A percentile compares a stretch with the other conserved stretches of the same genome.
Evolutionary conservation across 2,329 filamentous ascomycete genomes (phyloP).

Genomic region (Clarireedia sp.): DNA sequence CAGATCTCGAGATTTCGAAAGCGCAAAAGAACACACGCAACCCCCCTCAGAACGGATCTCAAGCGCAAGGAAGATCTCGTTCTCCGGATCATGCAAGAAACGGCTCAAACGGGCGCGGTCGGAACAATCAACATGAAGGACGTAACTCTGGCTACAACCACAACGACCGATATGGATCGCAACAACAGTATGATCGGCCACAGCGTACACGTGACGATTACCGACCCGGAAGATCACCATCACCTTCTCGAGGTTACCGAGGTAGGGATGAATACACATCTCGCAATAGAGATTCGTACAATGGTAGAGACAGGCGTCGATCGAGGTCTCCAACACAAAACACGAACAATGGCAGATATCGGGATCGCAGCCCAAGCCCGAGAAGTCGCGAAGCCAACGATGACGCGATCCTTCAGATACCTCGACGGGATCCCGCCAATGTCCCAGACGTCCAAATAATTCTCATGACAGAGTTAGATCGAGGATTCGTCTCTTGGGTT

Average conservation of each 20-base stretch:
- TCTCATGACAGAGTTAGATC: conserved; percentile 66
- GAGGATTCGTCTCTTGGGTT: conserved; percentile 77
- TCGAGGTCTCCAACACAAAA: conserved; percentile 58
- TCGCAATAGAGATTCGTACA: conserved; percentile 18
- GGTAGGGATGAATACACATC: conserved; percentile 20
- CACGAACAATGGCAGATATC: conserved; percentile 45
- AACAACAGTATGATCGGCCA: conserved; percentile 33
- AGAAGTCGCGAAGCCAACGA: conserved; percentile 44
- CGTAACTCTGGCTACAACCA: conserved; percentile 30
- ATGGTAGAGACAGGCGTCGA: conserved; percentile 42
- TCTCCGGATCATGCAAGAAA: conserved; percentile 50
- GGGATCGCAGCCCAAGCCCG: conserved; percentile 65
- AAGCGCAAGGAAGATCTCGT: conserved; percentile 43
- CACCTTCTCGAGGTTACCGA: conserved; percentile 17
- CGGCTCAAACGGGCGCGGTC: conserved; percentile 32
- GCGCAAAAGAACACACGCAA: conserved; percentile 72
- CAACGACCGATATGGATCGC: conserved; percentile 32
- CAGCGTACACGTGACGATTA: conserved; percentile 59
- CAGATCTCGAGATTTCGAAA: conserved; percentile 85
- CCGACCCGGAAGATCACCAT: conserved; percentile 13
- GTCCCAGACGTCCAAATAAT: conserved; percentile 88
- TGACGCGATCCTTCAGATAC: conserved; percentile 61
- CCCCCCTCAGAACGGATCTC: conserved; percentile 25
- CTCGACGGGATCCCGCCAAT: conserved; percentile 62
- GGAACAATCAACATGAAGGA: conserved; percentile 30